A percentile compares a stretch with the other conserved stretches of the same genome.
These are phyloP conservation scores for Bolboschoenus planiculmis DNA, from an alignment of 176 grass and related monocot species.

Conservation along the genomic window DNA sequence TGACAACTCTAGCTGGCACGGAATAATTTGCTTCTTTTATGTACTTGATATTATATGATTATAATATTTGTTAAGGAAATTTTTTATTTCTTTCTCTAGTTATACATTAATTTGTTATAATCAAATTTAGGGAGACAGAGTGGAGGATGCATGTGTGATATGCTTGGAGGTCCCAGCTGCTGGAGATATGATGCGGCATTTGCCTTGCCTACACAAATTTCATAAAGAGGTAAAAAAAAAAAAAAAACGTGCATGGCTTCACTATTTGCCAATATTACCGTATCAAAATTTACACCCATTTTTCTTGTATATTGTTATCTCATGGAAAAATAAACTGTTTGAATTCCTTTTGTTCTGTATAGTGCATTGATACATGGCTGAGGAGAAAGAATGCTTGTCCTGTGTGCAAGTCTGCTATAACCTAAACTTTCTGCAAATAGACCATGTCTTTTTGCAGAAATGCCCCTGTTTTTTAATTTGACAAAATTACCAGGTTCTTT, in stretches of 20 bases:
- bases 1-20: not conserved
- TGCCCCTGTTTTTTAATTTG: not conserved
- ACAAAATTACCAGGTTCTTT: not conserved
- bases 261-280: not conserved
- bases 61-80: not conserved
- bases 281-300: not conserved
- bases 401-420: conserved; percentile 58
- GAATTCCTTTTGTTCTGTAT: conserved; percentile 11
- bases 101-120: not conserved
- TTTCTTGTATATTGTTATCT: not conserved
- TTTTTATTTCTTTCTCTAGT: not conserved
- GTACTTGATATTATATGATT: not conserved
- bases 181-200: conserved; percentile 50
- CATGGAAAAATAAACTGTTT: not conserved
- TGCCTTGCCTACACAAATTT: conserved; percentile 83
- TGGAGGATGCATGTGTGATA: conserved; percentile 52
- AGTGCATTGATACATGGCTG: conserved; percentile 95
- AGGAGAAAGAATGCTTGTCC: conserved; percentile 57
- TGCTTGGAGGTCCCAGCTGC: conserved; percentile 50
- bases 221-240: conserved; percentile 79
- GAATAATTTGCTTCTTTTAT: not conserved
- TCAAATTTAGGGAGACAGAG: conserved; percentile 28
- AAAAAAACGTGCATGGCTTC: not conserved
- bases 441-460: not conserved
- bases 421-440: conserved; percentile 20